Conservation (phyloP, 306 rosid species). For the Pyrus bretschneideri region DNA sequence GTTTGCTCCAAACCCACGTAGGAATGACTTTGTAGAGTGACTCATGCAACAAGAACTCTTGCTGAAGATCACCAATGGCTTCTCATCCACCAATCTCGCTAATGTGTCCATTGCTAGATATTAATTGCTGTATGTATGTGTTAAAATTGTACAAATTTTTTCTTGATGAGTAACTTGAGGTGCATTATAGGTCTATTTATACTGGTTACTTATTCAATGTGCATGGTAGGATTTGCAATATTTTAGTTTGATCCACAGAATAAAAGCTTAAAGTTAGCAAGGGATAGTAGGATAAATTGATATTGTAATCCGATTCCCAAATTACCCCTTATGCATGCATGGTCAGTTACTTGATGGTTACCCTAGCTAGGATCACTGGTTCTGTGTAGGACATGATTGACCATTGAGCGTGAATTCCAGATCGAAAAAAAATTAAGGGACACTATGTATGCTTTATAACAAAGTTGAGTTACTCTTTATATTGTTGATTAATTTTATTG, state of each 20-base stretch:
- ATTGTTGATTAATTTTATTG: too few relatives aligned
- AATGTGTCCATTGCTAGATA: conserved; percentile 27
- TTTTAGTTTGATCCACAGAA: background rate
- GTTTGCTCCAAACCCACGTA: conserved; percentile 60
- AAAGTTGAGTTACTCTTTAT: background rate
- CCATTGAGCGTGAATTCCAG: too few relatives aligned
- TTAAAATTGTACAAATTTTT: background rate
- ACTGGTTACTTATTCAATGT: background rate
- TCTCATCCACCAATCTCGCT: conserved; percentile 48
- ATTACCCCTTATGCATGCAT: background rate
- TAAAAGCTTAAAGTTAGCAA: background rate
- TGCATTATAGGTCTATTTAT: background rate
- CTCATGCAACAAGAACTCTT: conserved; percentile 59
- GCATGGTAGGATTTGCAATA: background rate
- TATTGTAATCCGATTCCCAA: background rate
- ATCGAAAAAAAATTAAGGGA: too few relatives aligned
- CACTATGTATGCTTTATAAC: background rate
- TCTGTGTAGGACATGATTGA: background rate
- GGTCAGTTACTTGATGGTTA: background rate
- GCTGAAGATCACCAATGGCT: conserved; percentile 82
- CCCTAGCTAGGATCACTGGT: background rate
- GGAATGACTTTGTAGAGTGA: conserved; percentile 57
- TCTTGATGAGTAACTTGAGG: conserved; percentile 1
- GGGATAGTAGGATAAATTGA: background rate
- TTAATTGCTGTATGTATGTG: background rate